phyloP scores from a whole-genome alignment of 2,329 filamentous ascomycete species.

The Neofusicoccum ribis region DNA sequence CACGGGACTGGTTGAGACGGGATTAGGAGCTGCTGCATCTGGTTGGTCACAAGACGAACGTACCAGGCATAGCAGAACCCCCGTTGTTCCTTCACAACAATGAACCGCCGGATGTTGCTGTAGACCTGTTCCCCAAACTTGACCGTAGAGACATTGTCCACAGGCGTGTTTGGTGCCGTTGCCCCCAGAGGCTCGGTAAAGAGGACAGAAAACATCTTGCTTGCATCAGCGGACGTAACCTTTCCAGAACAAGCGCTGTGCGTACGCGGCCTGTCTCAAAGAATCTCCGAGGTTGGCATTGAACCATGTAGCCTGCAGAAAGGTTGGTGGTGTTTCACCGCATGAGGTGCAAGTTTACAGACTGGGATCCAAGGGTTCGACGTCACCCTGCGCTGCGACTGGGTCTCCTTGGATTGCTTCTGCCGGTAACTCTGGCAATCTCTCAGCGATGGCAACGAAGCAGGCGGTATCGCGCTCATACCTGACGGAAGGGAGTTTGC shows the following conservation, averaged over 20 bases:
- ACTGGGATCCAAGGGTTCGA: too few relatives aligned
- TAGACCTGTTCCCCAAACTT: slow-evolving; percentile 23
- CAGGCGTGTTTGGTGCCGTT: neutral
- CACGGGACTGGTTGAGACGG: slow-evolving; percentile 35
- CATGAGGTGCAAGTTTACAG: too few relatives aligned
- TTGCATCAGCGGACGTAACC: neutral
- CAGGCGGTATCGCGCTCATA: too few relatives aligned
- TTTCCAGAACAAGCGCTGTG: too few relatives aligned
- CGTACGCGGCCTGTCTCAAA: slow-evolving; percentile 1
- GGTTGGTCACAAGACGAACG: neutral
- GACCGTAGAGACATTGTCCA: slow-evolving; percentile 14
- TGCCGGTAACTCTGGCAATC: too few relatives aligned
- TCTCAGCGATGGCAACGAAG: too few relatives aligned
- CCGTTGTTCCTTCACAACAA: slow-evolving; percentile 24
- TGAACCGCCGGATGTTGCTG: slow-evolving; percentile 31
- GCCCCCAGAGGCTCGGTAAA: slow-evolving; percentile 5
- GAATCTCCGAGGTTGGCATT: neutral
- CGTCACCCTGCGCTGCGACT: too few relatives aligned
- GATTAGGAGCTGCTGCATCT: neutral
- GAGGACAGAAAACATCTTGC: slow-evolving; percentile 9
- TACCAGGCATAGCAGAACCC: slow-evolving; percentile 31
- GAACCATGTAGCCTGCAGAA: too few relatives aligned
- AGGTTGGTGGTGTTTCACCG: too few relatives aligned
- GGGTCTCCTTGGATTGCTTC: too few relatives aligned
- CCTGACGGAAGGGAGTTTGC: too few relatives aligned